Percentiles rank a stretch among this genome's conserved stretches.
These are phyloP conservation scores for Diaporthe sp. DNA, from an alignment of 2,329 filamentous ascomycete genomes.

Conservation along the genomic window DNA sequence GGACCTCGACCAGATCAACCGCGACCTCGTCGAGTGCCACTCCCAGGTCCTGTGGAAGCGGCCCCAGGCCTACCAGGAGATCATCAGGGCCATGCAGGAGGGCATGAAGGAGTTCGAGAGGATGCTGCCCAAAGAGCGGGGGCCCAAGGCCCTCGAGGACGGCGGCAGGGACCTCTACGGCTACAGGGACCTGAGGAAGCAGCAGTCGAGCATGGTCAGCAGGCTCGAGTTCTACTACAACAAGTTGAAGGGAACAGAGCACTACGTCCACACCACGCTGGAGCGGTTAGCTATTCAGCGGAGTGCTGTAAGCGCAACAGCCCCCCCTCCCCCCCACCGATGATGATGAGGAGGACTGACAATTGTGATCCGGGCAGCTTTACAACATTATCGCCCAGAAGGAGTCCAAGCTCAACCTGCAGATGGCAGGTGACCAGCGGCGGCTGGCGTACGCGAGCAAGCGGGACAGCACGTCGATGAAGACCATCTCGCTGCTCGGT, in stretches of 20 bases:
- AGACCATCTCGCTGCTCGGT: conserved; percentile 74
- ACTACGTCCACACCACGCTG: conserved; percentile 74
- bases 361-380: conserved; percentile 55
- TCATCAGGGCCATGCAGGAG: conserved; percentile 63
- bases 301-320: conserved; percentile 63
- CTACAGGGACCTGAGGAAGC: conserved; percentile 55
- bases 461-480: conserved; percentile 75
- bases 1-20: conserved; percentile 72
- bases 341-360: conserved; percentile 27
- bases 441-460: conserved; percentile 72
- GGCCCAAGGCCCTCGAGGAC: conserved; percentile 39
- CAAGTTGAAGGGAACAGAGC: conserved; percentile 73
- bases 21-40: conserved; percentile 75
- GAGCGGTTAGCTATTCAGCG: conserved; percentile 73
- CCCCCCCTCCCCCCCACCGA: not conserved
- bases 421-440: conserved; percentile 73
- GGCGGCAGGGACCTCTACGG: conserved; percentile 38
- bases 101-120: conserved; percentile 62
- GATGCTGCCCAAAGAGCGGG: conserved; percentile 44
- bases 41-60: conserved; percentile 74
- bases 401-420: conserved; percentile 74
- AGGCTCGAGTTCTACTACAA: conserved; percentile 72
- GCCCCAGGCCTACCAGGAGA: conserved; percentile 71
- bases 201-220: conserved; percentile 67
- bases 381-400: conserved; percentile 78